Conservation (phyloP, 768 basidiomycete genomes). For the Leucocoprinus sp. region DNA sequence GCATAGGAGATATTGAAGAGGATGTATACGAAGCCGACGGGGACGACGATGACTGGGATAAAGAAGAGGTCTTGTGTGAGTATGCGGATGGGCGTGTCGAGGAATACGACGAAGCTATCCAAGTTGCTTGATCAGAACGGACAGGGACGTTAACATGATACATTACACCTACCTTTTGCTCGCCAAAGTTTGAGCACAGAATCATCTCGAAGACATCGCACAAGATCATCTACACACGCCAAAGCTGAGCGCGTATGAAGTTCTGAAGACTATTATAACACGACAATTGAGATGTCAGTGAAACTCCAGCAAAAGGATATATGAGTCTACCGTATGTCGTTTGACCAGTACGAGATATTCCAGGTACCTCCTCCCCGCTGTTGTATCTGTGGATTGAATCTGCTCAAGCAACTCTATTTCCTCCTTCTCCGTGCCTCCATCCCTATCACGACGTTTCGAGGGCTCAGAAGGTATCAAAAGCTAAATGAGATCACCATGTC, state of each 20-base stretch:
- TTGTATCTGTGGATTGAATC: constrained; percentile 46
- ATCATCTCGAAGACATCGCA: constrained; percentile 45
- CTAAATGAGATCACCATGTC: constrained; percentile 24
- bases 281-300: background rate
- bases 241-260: constrained; percentile 63
- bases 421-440: constrained; percentile 36
- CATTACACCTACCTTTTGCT: constrained; percentile 46
- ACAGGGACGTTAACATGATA: background rate
- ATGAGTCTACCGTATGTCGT: constrained; percentile 42
- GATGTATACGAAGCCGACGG: background rate
- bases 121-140: background rate
- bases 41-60: background rate
- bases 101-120: constrained; percentile 44
- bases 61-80: background rate
- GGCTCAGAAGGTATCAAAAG: constrained; percentile 50
- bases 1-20: no score
- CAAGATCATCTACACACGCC: constrained; percentile 46
- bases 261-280: constrained; percentile 20
- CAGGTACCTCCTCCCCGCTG: constrained; percentile 62
- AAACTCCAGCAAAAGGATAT: background rate
- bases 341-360: constrained; percentile 75
- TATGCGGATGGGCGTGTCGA: constrained; percentile 20
- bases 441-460: constrained; percentile 46
- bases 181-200: constrained; percentile 55
- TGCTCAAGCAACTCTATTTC: constrained; percentile 50